Evolutionary conservation across 2,329 filamentous ascomycete genomes (phyloP).

Genomic region (Macrophomina tecta): DNA sequence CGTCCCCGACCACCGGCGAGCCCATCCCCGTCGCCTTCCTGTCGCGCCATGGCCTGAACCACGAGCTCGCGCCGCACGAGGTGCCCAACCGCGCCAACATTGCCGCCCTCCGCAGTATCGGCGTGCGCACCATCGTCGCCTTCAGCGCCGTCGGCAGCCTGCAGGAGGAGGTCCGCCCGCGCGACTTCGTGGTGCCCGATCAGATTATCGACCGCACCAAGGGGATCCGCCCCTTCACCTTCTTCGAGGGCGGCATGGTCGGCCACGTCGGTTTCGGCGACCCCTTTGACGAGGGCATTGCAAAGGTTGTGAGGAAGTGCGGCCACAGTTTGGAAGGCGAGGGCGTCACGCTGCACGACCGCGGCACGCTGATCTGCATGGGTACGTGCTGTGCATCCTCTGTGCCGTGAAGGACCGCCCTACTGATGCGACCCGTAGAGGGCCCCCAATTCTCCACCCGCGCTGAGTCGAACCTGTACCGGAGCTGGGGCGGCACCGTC

Average conservation of each 20-base stretch:
- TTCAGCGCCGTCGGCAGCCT: constrained; percentile 95
- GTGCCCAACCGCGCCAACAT: constrained; percentile 96
- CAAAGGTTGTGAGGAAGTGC: constrained; percentile 77
- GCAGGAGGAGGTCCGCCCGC: constrained; percentile 89
- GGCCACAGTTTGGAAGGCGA: constrained; percentile 81
- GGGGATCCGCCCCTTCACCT: constrained; percentile 91
- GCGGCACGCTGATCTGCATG: constrained; percentile 90
- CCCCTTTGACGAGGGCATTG: constrained; percentile 83
- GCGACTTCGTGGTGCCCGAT: constrained; percentile 95
- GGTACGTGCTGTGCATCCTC: constrained; percentile 59
- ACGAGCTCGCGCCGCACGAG: constrained; percentile 91
- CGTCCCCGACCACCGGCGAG: constrained; percentile 69
- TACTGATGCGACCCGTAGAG: constrained; percentile 55
- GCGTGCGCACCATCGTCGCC: constrained; percentile 88
- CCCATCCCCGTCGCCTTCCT: constrained; percentile 81
- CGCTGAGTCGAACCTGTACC: constrained; percentile 94
- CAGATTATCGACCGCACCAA: constrained; percentile 98
- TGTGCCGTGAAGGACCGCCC: neutral
- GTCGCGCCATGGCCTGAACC: constrained; percentile 86
- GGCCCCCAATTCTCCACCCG: constrained; percentile 98
- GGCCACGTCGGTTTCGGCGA: constrained; percentile 95
- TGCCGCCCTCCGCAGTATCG: constrained; percentile 89
- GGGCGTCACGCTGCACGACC: constrained; percentile 81
- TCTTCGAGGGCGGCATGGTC: constrained; percentile 91
- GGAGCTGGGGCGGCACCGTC: constrained; percentile 87